Base-by-base conservation (phyloP, 805 yeast species). In the Deakozyma indianensis region DNA sequence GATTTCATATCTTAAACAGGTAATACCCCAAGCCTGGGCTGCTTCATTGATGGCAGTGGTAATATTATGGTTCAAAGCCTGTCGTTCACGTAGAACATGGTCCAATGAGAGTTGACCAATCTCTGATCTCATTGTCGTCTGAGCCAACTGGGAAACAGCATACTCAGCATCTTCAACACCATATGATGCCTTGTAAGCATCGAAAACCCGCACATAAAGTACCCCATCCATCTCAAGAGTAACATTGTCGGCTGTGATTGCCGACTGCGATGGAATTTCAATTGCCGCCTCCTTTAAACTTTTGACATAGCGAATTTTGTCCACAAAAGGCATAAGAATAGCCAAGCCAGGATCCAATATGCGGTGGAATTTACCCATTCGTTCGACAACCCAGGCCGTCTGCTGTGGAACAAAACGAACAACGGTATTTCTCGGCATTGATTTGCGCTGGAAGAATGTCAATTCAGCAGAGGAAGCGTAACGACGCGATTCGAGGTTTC, bases 141-240 rank as follows among this genome's bases (percentile, higher is more conserved):
- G 94, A 0, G 94, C 94, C 52, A 85, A 71, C 62, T 85, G 94
- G 35, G 82, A 70, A 45, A 85, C 77, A 32, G 94, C 94, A 59
- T 81, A 85, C 57, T 80, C 84, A 43, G 87, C 85, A 56, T 84
- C 88, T 57, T 85, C 94, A 18, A 84, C 94, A 14, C 94, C 94
- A 55, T 84, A 84, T 41, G 84, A 75, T 2, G 94, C 94, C 65
- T 80, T 83, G 60, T 80, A 84, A 3, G 94, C 83, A 57, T 85
- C 94, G 41, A 73, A 70, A 3, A 84, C 88, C 53, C 77, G 77
- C 54, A 83, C 75, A 56, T 83, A 85, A 48, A 85, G 69, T 15
- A 84, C 82, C 49, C 95, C 94, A 51, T 84, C 94, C 70, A 84
- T 71, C 53, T 83, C 92, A 51, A 84, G 69, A 3, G 87, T 79